phyloP scores from a whole-genome alignment of 768 basidiomycete genomes.

The Lepiota venenata region DNA sequence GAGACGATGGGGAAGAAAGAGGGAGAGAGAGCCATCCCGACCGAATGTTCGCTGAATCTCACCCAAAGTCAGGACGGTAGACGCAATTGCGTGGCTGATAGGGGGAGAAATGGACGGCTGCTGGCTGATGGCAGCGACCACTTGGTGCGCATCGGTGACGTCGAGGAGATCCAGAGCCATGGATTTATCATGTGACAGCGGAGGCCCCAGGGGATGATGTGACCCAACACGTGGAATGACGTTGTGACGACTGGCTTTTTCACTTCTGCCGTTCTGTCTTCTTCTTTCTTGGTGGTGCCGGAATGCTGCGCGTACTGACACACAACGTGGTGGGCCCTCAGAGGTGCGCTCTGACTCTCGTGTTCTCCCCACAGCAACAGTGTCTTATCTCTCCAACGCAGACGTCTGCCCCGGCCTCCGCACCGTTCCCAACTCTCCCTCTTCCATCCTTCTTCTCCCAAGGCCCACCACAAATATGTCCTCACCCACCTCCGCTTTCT shows the following conservation, averaged over 20 bases:
- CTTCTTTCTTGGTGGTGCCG: background rate
- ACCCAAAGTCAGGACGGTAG: slow-evolving; percentile 17
- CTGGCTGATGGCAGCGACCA: background rate
- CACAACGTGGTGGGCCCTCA: slow-evolving; percentile 15
- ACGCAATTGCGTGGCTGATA: slow-evolving; percentile 12
- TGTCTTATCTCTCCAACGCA: background rate
- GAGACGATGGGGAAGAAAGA: slow-evolving; percentile 12
- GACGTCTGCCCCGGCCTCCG: background rate
- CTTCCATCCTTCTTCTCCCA: background rate
- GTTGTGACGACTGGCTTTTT: background rate
- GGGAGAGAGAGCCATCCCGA: background rate
- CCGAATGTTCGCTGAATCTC: slow-evolving; percentile 12
- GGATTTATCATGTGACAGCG: too few species aligned
- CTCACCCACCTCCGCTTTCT: slow-evolving; percentile 11
- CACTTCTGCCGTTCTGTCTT: background rate
- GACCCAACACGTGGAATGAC: background rate
- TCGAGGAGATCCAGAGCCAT: slow-evolving; percentile 3
- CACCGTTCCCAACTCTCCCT: background rate
- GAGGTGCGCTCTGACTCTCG: slow-evolving; percentile 7
- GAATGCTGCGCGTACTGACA: slow-evolving; percentile 18
- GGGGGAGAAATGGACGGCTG: slow-evolving; percentile 9
- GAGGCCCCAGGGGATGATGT: background rate
- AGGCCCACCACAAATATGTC: background rate
- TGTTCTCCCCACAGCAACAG: background rate
- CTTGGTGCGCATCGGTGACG: background rate